These are phyloP conservation scores for Truncatella angustata DNA, from an alignment of 2,329 filamentous ascomycete species.

Conservation along the genomic window DNA sequence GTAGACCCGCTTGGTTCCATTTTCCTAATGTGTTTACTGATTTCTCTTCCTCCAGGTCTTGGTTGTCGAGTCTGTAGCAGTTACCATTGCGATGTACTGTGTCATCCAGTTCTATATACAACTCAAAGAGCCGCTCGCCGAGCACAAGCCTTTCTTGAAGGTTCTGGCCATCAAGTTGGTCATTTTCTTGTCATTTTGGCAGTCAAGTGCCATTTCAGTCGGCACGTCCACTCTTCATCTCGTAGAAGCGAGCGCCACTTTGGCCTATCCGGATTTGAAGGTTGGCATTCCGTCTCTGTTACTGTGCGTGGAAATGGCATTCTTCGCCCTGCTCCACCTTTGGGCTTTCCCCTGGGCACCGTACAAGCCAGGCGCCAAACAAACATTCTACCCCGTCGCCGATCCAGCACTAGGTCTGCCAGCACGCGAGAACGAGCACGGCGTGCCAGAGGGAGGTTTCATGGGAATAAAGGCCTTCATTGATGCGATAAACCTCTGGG, in stretches of 20 bases:
- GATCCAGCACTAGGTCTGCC: constrained; percentile 38
- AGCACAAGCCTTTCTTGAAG: constrained; percentile 74
- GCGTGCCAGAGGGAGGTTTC: constrained; percentile 61
- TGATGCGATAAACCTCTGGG: constrained; percentile 78
- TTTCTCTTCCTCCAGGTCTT: constrained; percentile 53
- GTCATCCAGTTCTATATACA: constrained; percentile 85
- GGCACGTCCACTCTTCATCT: constrained; percentile 60
- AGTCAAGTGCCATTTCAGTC: constrained; percentile 54
- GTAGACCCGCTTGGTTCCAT: constrained; percentile 16
- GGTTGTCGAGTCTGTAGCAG: constrained; percentile 67
- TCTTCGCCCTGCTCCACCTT: constrained; percentile 75
- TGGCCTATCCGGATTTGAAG: constrained; percentile 74
- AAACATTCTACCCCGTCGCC: constrained; percentile 46
- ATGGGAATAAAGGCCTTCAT: constrained; percentile 63
- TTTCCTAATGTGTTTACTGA: too few species aligned
- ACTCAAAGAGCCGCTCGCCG: constrained; percentile 63
- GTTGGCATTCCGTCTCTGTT: constrained; percentile 77
- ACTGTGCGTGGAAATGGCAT: constrained; percentile 80
- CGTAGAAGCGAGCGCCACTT: constrained; percentile 54
- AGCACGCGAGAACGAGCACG: constrained; percentile 41
- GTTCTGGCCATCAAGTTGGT: constrained; percentile 85
- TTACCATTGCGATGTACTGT: constrained; percentile 85
- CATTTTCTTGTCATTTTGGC: constrained; percentile 91
- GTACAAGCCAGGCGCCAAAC: constrained; percentile 53
- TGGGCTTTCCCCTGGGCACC: constrained; percentile 79